A percentile compares a stretch with the other conserved stretches of the same genome.
Conservation (phyloP, 1,284 basidiomycete species). For the Ceratobasidium sp. region DNA sequence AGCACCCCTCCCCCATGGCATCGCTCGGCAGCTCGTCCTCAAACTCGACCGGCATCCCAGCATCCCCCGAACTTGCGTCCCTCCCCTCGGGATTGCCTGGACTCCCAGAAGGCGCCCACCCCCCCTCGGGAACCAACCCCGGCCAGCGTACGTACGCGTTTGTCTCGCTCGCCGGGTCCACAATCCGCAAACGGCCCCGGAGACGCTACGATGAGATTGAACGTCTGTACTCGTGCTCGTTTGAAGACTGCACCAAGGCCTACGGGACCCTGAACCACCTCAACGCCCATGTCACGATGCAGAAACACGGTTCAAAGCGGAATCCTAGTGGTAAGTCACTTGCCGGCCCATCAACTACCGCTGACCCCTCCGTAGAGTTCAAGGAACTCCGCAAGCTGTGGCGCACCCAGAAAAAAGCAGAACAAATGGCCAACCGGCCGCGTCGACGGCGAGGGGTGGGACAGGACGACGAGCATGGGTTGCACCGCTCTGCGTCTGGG, state of each 20-base stretch:
- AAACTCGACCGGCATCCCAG: conserved; percentile 29
- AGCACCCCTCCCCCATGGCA: conserved; percentile 21
- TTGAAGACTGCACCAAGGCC: conserved; percentile 82
- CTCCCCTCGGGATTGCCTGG: background rate
- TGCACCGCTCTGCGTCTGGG: conserved; percentile 16
- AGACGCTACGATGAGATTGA: conserved; percentile 90
- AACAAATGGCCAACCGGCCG: conserved; percentile 45
- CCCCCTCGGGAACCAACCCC: conserved; percentile 21
- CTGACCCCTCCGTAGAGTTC: conserved; percentile 73
- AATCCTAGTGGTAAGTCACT: conserved; percentile 75
- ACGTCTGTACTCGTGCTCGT: conserved; percentile 84
- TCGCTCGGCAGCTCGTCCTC: conserved; percentile 28
- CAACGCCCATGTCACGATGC: conserved; percentile 92
- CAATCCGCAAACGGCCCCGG: conserved; percentile 81
- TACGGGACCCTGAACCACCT: conserved; percentile 91
- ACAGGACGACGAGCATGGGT: conserved; percentile 16
- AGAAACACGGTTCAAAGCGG: conserved; percentile 85
- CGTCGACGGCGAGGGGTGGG: conserved; percentile 14
- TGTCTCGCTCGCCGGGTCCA: conserved; percentile 76
- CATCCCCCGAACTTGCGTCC: conserved; percentile 17
- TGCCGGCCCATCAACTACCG: background rate
- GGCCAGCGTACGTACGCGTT: conserved; percentile 68
- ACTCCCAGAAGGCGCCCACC: background rate
- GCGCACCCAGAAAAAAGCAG: conserved; percentile 90
- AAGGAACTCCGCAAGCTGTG: conserved; percentile 96